These are phyloP conservation scores for Sporothrix globosa DNA, from an alignment of 2,329 filamentous ascomycete genomes.

Conservation along the genomic window DNA sequence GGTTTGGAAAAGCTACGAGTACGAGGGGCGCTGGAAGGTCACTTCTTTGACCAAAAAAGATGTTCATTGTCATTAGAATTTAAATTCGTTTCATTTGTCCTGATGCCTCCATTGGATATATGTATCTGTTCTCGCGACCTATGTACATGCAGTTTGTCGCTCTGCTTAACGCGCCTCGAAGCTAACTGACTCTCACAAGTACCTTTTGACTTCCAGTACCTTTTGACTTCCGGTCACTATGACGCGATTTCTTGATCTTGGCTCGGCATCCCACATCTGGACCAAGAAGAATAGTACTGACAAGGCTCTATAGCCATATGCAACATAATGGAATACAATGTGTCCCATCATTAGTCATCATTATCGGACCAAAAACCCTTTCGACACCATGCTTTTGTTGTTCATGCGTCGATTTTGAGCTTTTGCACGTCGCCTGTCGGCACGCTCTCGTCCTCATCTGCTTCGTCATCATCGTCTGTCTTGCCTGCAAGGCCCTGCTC, in stretches of 20 bases:
- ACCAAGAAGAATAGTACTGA: background rate
- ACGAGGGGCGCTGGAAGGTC: background rate
- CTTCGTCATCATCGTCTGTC: conserved; percentile 68
- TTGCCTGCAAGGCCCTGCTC: conserved; percentile 72
- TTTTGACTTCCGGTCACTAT: background rate
- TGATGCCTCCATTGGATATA: background rate
- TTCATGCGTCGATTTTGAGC: conserved; percentile 65
- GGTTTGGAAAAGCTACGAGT: conserved; percentile 14
- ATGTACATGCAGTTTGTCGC: background rate
- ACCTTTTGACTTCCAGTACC: background rate
- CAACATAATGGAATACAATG: background rate
- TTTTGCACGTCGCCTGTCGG: conserved; percentile 66
- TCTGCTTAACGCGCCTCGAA: background rate
- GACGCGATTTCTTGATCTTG: background rate
- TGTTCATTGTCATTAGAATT: background rate
- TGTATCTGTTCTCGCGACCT: background rate
- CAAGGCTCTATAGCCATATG: background rate
- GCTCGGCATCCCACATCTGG: background rate
- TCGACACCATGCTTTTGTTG: background rate
- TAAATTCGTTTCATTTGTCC: background rate
- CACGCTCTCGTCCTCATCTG: conserved; percentile 68
- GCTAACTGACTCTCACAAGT: background rate
- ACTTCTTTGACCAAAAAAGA: background rate
- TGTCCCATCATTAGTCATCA: background rate
- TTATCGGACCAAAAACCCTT: background rate